Percentiles rank a stretch among this genome's conserved stretches.
These are phyloP conservation scores for Gyromitra esculenta DNA, from an alignment of 2,329 filamentous ascomycete genomes.

Conservation along the genomic window DNA sequence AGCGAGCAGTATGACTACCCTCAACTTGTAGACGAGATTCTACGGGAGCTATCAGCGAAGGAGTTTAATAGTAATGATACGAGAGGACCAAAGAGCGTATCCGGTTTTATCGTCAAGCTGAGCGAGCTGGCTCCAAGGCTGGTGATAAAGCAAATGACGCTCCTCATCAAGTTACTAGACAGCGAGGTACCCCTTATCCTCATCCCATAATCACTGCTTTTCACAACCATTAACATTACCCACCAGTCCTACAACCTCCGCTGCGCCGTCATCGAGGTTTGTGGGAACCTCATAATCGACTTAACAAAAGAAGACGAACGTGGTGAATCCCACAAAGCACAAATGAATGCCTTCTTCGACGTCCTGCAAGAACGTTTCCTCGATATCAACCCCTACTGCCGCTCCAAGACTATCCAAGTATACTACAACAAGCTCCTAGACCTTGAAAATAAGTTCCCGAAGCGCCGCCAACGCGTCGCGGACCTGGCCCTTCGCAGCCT, in stretches of 20 bases:
- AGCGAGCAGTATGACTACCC: constrained; percentile 98
- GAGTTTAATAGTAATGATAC: constrained; percentile 98
- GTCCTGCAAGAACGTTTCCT: constrained; percentile 95
- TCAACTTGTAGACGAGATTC: constrained; percentile 90
- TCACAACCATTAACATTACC: constrained; percentile 19
- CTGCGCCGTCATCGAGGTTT: constrained; percentile 94
- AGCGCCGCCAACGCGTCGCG: constrained; percentile 84
- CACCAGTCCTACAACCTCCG: constrained; percentile 85
- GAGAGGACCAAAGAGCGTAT: constrained; percentile 94
- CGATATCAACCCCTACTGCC: constrained; percentile 95
- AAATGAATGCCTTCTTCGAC: constrained; percentile 96
- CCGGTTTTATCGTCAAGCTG: constrained; percentile 88
- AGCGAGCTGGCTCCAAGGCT: constrained; percentile 90
- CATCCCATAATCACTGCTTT: background rate
- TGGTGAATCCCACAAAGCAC: constrained; percentile 90
- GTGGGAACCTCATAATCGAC: constrained; percentile 91
- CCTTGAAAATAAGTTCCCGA: constrained; percentile 94
- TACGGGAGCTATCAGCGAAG: constrained; percentile 93
- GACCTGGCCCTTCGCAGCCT: constrained; percentile 88
- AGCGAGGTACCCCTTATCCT: constrained; percentile 75
- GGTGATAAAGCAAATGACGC: constrained; percentile 97
- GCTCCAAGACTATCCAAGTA: constrained; percentile 90
- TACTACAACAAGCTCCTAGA: constrained; percentile 86
- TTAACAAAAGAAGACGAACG: constrained; percentile 85
- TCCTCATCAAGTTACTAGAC: constrained; percentile 92